These are phyloP conservation scores for Solanum peruvianum DNA, from an alignment of 257 asterid genomes.

Conservation along the genomic window DNA sequence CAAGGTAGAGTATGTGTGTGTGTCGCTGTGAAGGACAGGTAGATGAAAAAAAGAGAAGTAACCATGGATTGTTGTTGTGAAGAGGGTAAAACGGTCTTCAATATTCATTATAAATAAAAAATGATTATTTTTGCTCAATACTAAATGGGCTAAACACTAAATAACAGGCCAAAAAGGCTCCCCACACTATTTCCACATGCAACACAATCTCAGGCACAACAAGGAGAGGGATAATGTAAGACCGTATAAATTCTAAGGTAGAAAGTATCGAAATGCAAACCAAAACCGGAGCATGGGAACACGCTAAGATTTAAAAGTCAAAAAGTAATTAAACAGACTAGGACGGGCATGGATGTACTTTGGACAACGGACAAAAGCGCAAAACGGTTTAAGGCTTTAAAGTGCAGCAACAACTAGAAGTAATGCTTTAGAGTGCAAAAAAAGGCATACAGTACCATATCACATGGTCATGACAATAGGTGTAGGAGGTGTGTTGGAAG, in stretches of 20 bases:
- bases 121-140: neutral
- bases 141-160: neutral
- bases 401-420: neutral
- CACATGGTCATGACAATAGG: neutral
- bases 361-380: neutral
- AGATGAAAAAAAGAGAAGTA: neutral
- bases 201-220: neutral
- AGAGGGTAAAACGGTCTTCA: neutral
- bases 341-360: neutral
- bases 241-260: neutral
- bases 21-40: neutral
- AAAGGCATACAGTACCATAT: neutral
- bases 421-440: neutral
- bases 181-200: neutral
- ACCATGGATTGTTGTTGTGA: neutral
- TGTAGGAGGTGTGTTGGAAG: neutral
- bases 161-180: neutral
- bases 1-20: neutral
- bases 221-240: neutral
- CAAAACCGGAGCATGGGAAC: neutral
- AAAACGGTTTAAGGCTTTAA: neutral
- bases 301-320: neutral
- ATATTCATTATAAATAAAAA: neutral
- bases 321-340: neutral
- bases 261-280: neutral